Evolutionary conservation across 192 early-diverging fungal species (phyloP), one percentile per base, ranked within the genome.

Genomic region (Phycomyces blakesleeanus): DNA sequence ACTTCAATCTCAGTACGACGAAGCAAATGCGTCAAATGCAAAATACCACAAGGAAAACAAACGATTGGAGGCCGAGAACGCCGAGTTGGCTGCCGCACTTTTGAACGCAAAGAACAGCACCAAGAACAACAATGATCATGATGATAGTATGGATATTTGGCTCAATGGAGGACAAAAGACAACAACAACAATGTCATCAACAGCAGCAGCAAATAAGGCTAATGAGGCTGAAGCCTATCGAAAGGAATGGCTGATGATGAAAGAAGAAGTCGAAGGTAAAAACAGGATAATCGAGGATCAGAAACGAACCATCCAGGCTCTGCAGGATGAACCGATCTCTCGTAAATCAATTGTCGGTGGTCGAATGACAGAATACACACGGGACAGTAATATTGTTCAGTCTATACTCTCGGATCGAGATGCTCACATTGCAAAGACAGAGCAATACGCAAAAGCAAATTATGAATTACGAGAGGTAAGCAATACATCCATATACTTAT

Each of bases 1-100:
- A 0, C 51, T 83, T 15, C 75, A 77, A 56, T 52, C 59, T 5
- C 73, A 78, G 51, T 76, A 68, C 7, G 62, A 72, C 34, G 56
- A 58, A 10, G 68, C 71, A 4, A 59, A 73, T n/a, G 53, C 56
- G 4, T 50, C 51, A 14, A 58, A 47, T 1, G 63, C 57, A 11
- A 53, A 27, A 25, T 69, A 66, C 29, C 63, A 59, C 6, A 50
- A 54, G 18, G 68, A 70, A 47, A 75, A 66, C 11, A 67, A 69
- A 18, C 63, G 55, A 41, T 26, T 75, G 1, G 50, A 65, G 11
- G 39, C 52, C 29, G 52, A 52, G 16, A 57, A 69, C 22, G 57
- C 67, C 15, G 64, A 75, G 40, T 44, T 62, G 42, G 38, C 54
- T 11, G 56, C 60, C 24, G 73, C 69, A 59, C 66, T n/a, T n/a